phyloP scores from a whole-genome alignment of 768 basidiomycete genomes.

The Filobasidium floriforme region DNA sequence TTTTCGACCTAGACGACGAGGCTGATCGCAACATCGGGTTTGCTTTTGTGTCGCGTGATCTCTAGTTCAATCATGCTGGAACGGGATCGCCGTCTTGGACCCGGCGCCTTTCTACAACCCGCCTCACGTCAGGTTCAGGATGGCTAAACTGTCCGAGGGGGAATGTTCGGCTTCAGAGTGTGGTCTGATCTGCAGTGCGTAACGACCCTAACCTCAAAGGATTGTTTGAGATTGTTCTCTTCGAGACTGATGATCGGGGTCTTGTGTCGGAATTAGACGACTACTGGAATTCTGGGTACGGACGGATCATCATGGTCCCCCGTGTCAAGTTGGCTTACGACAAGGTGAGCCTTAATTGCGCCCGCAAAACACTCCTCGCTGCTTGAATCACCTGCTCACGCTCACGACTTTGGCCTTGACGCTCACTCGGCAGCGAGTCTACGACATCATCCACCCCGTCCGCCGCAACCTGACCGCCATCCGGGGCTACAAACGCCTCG shows the following conservation, averaged over 20 bases:
- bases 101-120: constrained; percentile 90
- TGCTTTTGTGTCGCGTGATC: background rate
- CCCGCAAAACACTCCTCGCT: too few relatives aligned
- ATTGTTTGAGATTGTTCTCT: background rate
- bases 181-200: constrained; percentile 73
- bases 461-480: constrained; percentile 92
- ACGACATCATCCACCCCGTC: constrained; percentile 83
- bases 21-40: background rate
- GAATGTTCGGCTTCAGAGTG: constrained; percentile 96
- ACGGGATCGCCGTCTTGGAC: constrained; percentile 90
- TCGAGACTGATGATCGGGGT: background rate
- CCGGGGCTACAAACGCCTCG: constrained; percentile 83
- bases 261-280: constrained; percentile 61
- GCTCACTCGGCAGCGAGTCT: constrained; percentile 64
- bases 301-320: constrained; percentile 95
- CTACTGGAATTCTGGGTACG: constrained; percentile 94
- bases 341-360: constrained; percentile 54
- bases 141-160: constrained; percentile 77
- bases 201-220: too few relatives aligned
- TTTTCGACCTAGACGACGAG: too few relatives aligned
- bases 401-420: constrained; percentile 4
- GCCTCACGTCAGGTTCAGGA: constrained; percentile 86
- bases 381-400: background rate
- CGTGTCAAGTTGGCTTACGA: constrained; percentile 95
- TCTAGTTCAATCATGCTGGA: constrained; percentile 91